Evolutionary conservation across 257 asterid species (phyloP), one percentile per base, ranked within the genome.

Genomic region (Solanum chiquidenum): DNA sequence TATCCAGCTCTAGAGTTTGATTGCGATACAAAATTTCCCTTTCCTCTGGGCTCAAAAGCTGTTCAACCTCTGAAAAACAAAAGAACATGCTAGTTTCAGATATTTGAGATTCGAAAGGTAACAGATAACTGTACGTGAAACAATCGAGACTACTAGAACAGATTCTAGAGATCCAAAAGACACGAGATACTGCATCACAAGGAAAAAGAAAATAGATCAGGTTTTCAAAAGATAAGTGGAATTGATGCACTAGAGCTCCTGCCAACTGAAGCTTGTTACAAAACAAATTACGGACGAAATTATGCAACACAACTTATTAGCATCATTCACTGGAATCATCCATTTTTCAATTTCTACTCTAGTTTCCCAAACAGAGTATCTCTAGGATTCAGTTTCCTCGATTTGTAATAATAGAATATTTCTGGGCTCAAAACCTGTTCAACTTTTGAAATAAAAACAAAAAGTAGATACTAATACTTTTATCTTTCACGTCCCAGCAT

Each of bases 1-100:
- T 94, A 79, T 92, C 95, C 87, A 94, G 83, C 87, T 90, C 62
- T 85, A 94, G 92, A 84, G 89, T 87, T 86, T 88, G 92, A 83
- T 93, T 93, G 88, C 77, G 91, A 82, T 93, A 93, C 91, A 97
- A 87, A 90, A 95, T 94, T 46, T 91, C 96, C 89, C 93, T 92
- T 91, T 97, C 98, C 90, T 93, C 97, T 9, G 95, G 92, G 34
- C 88, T 87, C 95, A 97, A 92, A 87, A 94, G 92, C 91, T 90
- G 93, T 75, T 95, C 98, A 60, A 95, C 96, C 89, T 97, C 99
- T 97, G 94, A 89, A 64, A 66, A 46, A 52, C 87, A 89, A 20
- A 72, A 88, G 83, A 58, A 46, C 5, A 29, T 16, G 29, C 16
- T n/a, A 73, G 34, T 31, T n/a, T 40, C 12, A 29, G 66, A 55